A percentile compares a stretch with the other conserved stretches of the same genome.
Evolutionary conservation across 148 eudicot species (phyloP).

Genomic region (Limonium bicolor): DNA sequence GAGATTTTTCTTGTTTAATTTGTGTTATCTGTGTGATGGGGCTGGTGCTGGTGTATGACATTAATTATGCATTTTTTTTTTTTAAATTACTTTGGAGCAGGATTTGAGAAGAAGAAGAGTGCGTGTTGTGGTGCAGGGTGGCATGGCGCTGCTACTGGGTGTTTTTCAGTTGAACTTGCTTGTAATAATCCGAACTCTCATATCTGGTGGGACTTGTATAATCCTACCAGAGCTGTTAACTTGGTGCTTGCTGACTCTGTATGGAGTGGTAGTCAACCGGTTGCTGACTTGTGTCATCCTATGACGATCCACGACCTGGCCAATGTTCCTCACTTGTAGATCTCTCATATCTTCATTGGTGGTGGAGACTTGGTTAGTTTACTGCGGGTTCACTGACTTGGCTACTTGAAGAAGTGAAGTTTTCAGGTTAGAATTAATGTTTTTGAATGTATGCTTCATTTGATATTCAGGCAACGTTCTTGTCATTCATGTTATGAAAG

Average conservation of each 20-base stretch:
- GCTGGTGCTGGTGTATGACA: not conserved
- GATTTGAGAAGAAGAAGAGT: constrained; percentile 24
- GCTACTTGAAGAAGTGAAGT: too few relatives aligned
- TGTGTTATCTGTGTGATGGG: not conserved
- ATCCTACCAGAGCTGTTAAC: constrained; percentile 35
- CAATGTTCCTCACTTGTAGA: too few relatives aligned
- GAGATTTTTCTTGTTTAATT: not conserved
- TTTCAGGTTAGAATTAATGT: too few relatives aligned
- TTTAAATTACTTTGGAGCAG: constrained; percentile 9
- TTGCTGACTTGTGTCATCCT: constrained; percentile 34
- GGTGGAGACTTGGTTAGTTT: too few relatives aligned
- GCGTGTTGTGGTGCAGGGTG: constrained; percentile 51
- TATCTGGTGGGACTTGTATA: constrained; percentile 60
- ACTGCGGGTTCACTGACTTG: too few relatives aligned
- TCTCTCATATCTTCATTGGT: too few relatives aligned
- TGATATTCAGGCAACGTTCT: too few relatives aligned
- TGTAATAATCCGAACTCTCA: constrained; percentile 18
- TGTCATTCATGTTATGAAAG: too few relatives aligned
- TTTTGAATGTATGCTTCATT: too few relatives aligned
- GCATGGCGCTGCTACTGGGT: constrained; percentile 30
- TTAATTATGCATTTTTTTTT: not conserved
- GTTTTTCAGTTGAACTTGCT: constrained; percentile 26
- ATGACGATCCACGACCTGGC: constrained; percentile 22
- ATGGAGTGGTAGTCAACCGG: constrained; percentile 36
- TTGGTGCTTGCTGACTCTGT: constrained; percentile 42